Base-by-base conservation (phyloP, 2,329 filamentous ascomycete genomes). In the Colletotrichum acutatum region DNA sequence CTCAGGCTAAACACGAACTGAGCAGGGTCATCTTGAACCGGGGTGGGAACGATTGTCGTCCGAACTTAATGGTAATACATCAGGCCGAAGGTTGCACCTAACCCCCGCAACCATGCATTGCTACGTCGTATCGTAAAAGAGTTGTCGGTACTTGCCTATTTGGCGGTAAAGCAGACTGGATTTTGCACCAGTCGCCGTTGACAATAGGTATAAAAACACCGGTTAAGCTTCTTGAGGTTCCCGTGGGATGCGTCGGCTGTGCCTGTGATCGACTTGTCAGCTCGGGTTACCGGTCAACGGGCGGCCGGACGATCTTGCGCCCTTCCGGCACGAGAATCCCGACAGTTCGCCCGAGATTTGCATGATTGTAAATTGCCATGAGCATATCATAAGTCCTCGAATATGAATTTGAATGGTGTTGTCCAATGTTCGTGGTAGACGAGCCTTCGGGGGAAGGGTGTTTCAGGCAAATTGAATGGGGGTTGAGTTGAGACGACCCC, bases 401-500 rank as follows among this genome's bases (percentile, higher is more conserved):
- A 37, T 54, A 30, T 66, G 30, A 22, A 28, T 59, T 37, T 65
- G 28, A 28, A 53, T 32, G 28, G 52, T 16, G 54, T 46, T 58
- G 34, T 11, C 30, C 2, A 42, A 16, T 6, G 34, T 22, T 66
- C 42, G 32, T 30, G 32, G 19, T 22, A 24, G 12, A 22, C 57
- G 34, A 32, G 53, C 24, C 30, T n/a, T 7, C 16, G 30, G 62
- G 54, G 49, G 52, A 16, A n/a, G 12, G 22, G 11, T 14, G 62
- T 70, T 66, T 70, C 67, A 59, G 22, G 19, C n/a, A 70, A 37
- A 66, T 70, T 70, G 61, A 30, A 58, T n/a, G 37, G 67, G 60
- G 61, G 2, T 49, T 49, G 42, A 54, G 42, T 66, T 66, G 22
- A 59, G 67, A 54, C 54, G 37, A 30, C 30, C 16, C 68, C 54